Percentiles rank a stretch among this genome's conserved stretches.
These are phyloP conservation scores for Malassezia dermatis DNA, from an alignment of 1,284 basidiomycete genomes.

Conservation along the genomic window DNA sequence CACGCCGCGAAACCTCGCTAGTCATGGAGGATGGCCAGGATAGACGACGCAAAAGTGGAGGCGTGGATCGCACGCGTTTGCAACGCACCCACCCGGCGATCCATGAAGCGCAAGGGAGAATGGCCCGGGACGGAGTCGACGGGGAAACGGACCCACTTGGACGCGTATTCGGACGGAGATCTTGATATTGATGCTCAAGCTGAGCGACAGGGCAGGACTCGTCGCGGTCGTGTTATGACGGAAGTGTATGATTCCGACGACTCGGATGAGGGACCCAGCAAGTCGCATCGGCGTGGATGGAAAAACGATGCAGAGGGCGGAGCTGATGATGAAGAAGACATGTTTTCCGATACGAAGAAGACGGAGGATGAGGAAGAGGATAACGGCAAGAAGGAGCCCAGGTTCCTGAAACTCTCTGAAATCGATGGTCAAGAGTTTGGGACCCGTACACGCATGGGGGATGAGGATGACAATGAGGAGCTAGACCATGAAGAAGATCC, in stretches of 20 bases:
- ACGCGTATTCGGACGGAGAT: constrained; percentile 20
- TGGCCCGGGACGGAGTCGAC: neutral
- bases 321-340: constrained; percentile 27
- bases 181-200: constrained; percentile 36
- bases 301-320: constrained; percentile 52
- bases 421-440: constrained; percentile 55
- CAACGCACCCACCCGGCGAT: neutral
- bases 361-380: constrained; percentile 2
- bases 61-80: neutral
- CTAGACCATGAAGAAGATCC: constrained; percentile 35
- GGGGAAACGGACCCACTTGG: constrained; percentile 6
- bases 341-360: constrained; percentile 6
- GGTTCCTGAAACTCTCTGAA: constrained; percentile 58
- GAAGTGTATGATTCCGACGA: constrained; percentile 92
- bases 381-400: constrained; percentile 16
- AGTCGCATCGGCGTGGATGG: constrained; percentile 32
- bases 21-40: constrained; percentile 1
- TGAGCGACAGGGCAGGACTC: constrained; percentile 26
- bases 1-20: constrained; percentile 14
- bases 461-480: constrained; percentile 31
- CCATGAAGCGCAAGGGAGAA: constrained; percentile 10
- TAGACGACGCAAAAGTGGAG: constrained; percentile 1
- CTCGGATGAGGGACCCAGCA: constrained; percentile 62
- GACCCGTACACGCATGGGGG: constrained; percentile 21
- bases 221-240: constrained; percentile 50